Evolutionary conservation across 2,329 filamentous ascomycete genomes (phyloP), one percentile per base, ranked within the genome.

Genomic region (Tolypocladium album): DNA sequence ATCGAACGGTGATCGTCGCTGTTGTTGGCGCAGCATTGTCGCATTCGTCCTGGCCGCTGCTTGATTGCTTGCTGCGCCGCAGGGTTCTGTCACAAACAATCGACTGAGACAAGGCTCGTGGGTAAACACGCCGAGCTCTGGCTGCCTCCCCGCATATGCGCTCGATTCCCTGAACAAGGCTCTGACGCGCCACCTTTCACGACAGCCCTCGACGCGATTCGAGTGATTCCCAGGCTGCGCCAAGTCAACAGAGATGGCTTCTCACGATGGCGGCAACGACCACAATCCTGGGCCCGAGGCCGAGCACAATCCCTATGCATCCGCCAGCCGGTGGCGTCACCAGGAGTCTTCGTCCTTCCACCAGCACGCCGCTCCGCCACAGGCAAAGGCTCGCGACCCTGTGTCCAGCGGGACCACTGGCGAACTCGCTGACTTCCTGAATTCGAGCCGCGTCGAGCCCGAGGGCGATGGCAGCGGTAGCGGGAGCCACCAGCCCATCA

Each of bases 311-410:
- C 82, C 80, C 3, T 74, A 86, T 67, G 79, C 80, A 43, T 87
- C 84, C 11, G 67, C 78, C 47, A 85, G 75, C 67, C 76, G 76
- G 65, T 87, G 85, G 85, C 80, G 84, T 59, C 85, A 87, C 68
- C 82, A 86, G 68, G 85, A 88, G 68, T 87, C 84, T 1, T 75
- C 75, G 15, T 75, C 82, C 40, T 87, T 78, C 67, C 77, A 78
- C 57, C 77, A 77, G 57, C 74, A 80, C 67, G 82, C 81, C 40
- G 76, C 61, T 22, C 66, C 69, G 39, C 63, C 64, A 15, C 65
- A 65, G 40, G 67, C 63, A 43, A 60, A 67, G 38, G 68, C 68
- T 36, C 70, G 71, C 61, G 70, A 71, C 47, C 69, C 70, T 55
- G 64, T 68, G 66, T 61, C 73, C 75, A 60, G 42, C 63, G 71